Evolutionary conservation across 2,329 filamentous ascomycete genomes (phyloP).

Genomic region (Akanthomyces dipterigenus): DNA sequence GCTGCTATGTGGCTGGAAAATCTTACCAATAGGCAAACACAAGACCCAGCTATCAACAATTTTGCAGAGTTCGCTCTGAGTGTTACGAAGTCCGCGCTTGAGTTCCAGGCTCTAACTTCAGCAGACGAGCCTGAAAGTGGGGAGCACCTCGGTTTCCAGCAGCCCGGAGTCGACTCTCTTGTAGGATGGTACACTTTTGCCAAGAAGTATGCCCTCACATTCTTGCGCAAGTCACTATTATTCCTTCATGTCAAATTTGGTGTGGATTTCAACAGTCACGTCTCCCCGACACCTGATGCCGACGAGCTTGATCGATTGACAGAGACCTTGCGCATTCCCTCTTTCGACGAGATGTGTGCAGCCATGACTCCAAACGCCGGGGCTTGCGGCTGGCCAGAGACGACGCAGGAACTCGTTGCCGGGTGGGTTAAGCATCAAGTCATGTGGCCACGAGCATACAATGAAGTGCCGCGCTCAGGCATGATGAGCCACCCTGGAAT

Average conservation of each 20-base stretch:
- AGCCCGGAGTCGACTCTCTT: constrained; percentile 47
- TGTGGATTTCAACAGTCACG: constrained; percentile 72
- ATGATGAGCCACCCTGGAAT: constrained; percentile 75
- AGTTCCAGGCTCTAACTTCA: constrained; percentile 29
- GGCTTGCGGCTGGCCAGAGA: constrained; percentile 43
- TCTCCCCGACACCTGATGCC: constrained; percentile 55
- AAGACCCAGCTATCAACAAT: constrained; percentile 43
- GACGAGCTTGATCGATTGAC: constrained; percentile 80
- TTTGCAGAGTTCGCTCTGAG: constrained; percentile 50
- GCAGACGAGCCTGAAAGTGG: constrained; percentile 20
- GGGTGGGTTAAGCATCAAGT: constrained; percentile 71
- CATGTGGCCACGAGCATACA: constrained; percentile 28
- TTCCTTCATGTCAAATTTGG: constrained; percentile 84
- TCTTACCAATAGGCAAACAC: constrained; percentile 34
- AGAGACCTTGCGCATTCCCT: constrained; percentile 66
- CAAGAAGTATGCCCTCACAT: constrained; percentile 79
- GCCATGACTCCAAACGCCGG: constrained; percentile 42
- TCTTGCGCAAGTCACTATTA: constrained; percentile 77
- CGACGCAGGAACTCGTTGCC: constrained; percentile 39
- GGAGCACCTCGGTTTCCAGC: constrained; percentile 45
- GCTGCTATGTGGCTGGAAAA: constrained; percentile 41
- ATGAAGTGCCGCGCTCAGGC: constrained; percentile 34
- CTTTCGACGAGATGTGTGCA: constrained; percentile 70
- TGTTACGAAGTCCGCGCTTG: constrained; percentile 39
- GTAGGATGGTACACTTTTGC: constrained; percentile 54